Conservation (phyloP, 441 rosid genomes). For the Hypseocharis bilobata region DNA sequence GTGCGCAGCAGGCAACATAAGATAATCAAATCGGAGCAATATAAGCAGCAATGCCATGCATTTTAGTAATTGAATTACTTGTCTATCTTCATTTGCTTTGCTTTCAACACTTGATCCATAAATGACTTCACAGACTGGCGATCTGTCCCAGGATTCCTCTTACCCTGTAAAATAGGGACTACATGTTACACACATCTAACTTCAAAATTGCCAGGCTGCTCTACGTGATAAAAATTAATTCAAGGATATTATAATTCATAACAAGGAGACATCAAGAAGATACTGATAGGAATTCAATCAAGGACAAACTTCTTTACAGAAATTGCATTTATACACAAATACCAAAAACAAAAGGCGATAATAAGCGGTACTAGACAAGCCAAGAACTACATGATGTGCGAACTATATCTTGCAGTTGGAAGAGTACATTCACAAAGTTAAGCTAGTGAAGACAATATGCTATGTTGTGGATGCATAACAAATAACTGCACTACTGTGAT, state of each 20-base stretch:
- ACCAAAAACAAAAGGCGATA: neutral
- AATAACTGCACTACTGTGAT: neutral
- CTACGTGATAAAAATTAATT: neutral
- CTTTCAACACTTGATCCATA: conserved; percentile 48
- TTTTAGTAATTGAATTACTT: conserved; percentile 35
- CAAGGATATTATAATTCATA: neutral
- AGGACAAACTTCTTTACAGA: too few species aligned
- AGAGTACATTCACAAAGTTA: neutral
- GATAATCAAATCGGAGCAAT: neutral
- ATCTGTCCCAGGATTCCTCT: conserved; percentile 83
- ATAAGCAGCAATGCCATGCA: neutral
- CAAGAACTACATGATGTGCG: neutral
- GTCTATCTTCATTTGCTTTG: conserved; percentile 88
- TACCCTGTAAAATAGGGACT: conserved; percentile 50
- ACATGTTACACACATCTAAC: neutral
- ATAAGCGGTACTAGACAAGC: too few species aligned
- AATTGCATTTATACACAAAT: too few species aligned
- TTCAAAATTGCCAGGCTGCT: neutral
- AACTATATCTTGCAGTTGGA: neutral
- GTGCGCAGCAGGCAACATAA: neutral
- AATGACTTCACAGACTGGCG: conserved; percentile 48
- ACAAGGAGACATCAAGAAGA: neutral
- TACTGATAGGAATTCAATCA: neutral
- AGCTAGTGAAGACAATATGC: neutral
- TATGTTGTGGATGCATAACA: neutral